Percentiles rank a stretch among this genome's conserved stretches.
Conservation (phyloP, 805 yeast species). For the Wickerhamiella lipophila region DNA sequence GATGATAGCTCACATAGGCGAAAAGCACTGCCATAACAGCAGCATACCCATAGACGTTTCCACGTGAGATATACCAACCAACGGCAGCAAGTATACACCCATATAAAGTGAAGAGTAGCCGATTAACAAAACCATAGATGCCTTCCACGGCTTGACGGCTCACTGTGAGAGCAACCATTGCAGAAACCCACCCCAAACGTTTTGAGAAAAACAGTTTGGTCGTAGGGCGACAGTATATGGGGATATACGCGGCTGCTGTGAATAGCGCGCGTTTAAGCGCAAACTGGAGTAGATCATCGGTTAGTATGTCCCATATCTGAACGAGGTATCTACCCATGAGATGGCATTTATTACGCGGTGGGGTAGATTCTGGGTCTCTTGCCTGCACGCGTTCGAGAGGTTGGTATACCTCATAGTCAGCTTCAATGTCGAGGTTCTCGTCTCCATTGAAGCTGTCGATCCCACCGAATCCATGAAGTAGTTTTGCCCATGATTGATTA, state of each 20-base stretch:
- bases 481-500: neutral
- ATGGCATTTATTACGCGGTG: constrained; percentile 21
- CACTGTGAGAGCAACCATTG: constrained; percentile 26
- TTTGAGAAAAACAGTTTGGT: constrained; percentile 20
- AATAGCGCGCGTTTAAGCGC: constrained; percentile 22
- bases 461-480: neutral
- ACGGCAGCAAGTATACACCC: constrained; percentile 27
- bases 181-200: constrained; percentile 26
- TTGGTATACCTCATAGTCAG: neutral
- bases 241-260: constrained; percentile 20
- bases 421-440: constrained; percentile 2
- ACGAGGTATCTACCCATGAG: constrained; percentile 15
- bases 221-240: constrained; percentile 23
- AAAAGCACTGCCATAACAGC: constrained; percentile 23
- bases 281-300: constrained; percentile 19
- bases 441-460: neutral
- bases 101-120: constrained; percentile 24
- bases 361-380: constrained; percentile 24
- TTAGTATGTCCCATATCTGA: constrained; percentile 5
- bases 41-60: constrained; percentile 28
- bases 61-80: constrained; percentile 29
- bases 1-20: constrained; percentile 22
- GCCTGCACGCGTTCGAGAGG: constrained; percentile 14
- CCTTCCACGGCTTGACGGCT: constrained; percentile 28
- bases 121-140: constrained; percentile 23